Base-by-base conservation (phyloP, 2,329 filamentous ascomycete genomes). In the Torrubiella hemipterigena region DNA sequence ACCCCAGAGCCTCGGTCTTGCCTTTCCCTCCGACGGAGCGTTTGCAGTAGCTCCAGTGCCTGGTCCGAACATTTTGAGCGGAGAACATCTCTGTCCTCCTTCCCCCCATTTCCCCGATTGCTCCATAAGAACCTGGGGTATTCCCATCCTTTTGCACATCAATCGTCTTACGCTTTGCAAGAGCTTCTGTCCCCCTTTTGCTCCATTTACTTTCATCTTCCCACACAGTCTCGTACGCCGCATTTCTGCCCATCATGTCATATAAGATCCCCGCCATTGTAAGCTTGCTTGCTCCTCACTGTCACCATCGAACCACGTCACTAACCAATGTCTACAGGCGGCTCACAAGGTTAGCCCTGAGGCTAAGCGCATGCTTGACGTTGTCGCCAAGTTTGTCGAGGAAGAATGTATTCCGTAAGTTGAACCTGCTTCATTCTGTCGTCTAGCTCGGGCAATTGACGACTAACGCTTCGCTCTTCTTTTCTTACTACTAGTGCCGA, bases 361-460 rank as follows among this genome's bases (percentile, higher is more conserved):
- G 48, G 87, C 87, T 31, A 83, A 80, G 61, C 77, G 81, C 67
- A 83, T 81, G 18, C 65, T 95, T 43, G 87, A 95, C 50, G 53
- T 85, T 42, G 83, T 98, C 44, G 84, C 89, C 65, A 85, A 86
- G 58, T 98, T 98, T 49, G 91, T 98, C 45, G 83, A 96, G 53
- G 87, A 94, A 59, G 87, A 94, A 67, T 98, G 82, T 55, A 79
- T 86, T 43, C 81, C 81, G 73, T 77, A 54, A 60, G 71, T 46
- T 14, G 21, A 19, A 17, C 27, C 9, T 10, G 14, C 14, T 15
- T 15, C 14, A 6, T 28, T 15, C 7, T 15, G 9, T n/a, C 21
- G n/a, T 17, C 11, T n/a, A 29, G 7, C 13, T 16, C 14, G 8
- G 4, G n/a, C 14, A 11, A 13, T 3, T n/a, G 18, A 6, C 13